phyloP scores from a whole-genome alignment of 768 basidiomycete genomes.

The Lepiota brunneoincarnata region DNA sequence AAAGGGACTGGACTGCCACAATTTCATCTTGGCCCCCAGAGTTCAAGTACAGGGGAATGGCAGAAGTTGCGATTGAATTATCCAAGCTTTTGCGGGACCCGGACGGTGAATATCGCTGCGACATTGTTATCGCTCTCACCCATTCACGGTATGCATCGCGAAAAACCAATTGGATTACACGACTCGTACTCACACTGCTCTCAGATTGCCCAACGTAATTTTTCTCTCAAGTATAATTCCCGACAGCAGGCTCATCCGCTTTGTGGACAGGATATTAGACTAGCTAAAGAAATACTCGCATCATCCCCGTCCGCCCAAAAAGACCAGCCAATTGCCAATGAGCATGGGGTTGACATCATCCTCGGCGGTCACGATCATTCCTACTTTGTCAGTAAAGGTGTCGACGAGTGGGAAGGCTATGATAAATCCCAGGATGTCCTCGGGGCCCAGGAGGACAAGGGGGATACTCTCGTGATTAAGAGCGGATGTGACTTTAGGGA shows the following conservation, averaged over 20 bases:
- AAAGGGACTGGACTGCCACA: constrained; percentile 86
- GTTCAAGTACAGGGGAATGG: constrained; percentile 78
- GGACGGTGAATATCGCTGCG: constrained; percentile 64
- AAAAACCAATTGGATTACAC: neutral
- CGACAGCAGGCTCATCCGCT: neutral
- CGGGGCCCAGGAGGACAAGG: constrained; percentile 71
- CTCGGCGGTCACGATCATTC: constrained; percentile 91
- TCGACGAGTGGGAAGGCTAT: constrained; percentile 64
- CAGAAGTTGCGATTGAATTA: constrained; percentile 64
- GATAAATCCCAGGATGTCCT: constrained; percentile 48
- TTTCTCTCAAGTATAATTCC: neutral
- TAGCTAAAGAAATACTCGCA: constrained; percentile 67
- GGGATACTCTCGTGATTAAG: constrained; percentile 74
- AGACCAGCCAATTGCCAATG: constrained; percentile 34
- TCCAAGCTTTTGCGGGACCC: constrained; percentile 75
- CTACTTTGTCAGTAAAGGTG: constrained; percentile 70
- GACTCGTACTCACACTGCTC: neutral
- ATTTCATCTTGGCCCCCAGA: constrained; percentile 82
- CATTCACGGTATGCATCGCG: constrained; percentile 60
- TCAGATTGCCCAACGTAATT: constrained; percentile 47
- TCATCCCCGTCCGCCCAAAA: constrained; percentile 54
- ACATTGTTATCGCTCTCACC: constrained; percentile 83
- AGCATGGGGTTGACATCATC: constrained; percentile 80
- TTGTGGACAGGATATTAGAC: constrained; percentile 54
- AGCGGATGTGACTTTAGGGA: constrained; percentile 91